A percentile compares a stretch with the other conserved stretches of the same genome.
Evolutionary conservation across 176 grass and related monocot species (phyloP).

Genomic region (Lolium multiflorum): DNA sequence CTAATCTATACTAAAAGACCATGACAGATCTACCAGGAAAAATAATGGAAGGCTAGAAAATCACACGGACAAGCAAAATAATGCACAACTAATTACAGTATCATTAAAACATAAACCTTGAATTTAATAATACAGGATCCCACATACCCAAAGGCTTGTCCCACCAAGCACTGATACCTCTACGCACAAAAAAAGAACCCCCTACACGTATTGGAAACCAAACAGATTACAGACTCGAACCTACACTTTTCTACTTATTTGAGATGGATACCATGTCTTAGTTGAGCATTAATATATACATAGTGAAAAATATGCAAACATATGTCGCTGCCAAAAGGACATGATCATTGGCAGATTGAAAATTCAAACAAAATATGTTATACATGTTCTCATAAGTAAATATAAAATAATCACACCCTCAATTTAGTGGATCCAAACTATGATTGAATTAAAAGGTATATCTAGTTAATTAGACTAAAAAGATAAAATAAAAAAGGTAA

Average conservation of each 20-base stretch:
- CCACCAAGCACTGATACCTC: neutral
- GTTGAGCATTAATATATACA: no score
- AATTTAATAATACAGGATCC: neutral
- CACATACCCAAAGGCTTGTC: neutral
- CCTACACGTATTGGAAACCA: neutral
- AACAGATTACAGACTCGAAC: neutral
- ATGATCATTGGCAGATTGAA: neutral
- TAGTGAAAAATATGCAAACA: neutral
- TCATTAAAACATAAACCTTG: neutral
- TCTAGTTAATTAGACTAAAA: neutral
- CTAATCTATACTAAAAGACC: constrained; percentile 1
- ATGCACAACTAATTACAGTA: neutral
- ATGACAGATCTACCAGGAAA: constrained; percentile 8
- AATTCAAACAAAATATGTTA: no score
- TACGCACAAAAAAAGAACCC: neutral
- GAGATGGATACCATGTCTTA: neutral
- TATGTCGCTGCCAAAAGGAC: neutral
- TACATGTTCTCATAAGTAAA: neutral
- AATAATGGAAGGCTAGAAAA: neutral
- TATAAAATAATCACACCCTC: neutral
- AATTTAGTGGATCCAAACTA: neutral
- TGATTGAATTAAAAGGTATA: neutral
- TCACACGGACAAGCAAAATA: neutral
- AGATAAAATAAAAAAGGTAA: neutral
- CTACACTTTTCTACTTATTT: neutral